Base-by-base conservation (phyloP, 2,329 filamentous ascomycete genomes). In the Immersiporthe knoxdaviesiana region DNA sequence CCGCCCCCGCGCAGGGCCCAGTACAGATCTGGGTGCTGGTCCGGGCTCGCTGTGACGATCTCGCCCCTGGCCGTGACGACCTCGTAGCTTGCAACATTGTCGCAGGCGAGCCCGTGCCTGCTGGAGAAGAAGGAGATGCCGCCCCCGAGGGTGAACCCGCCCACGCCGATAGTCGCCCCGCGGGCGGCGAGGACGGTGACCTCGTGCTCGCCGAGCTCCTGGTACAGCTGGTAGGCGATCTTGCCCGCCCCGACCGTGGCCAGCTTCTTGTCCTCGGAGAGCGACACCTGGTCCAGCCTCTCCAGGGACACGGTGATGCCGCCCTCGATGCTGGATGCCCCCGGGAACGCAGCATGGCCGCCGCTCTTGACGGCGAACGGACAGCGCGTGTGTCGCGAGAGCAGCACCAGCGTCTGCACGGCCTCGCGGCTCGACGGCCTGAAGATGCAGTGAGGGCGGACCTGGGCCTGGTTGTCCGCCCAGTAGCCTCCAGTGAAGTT, bases 21-120 rank as follows among this genome's bases (percentile, higher is more conserved):
- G 77, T 84, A 88, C 2, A 90, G 78, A 66, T 88, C 86, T 0
- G 79, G 70, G 68, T 87, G 80, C 30, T 82, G 72, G 2, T 77
- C 75, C 3, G 74, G 76, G 11, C 78, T 81, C 3, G 83, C 85
- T 1, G 77, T 58, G 54, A 58, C 54, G 54, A 58, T 58, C 32
- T 59, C 56, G 6, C 30, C 30, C 6, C 24, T 59, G 56, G 56
- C 83, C 7, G 30, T 59, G 30, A 59, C 30, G 18, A 59, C 56
- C 37, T 63, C 24, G 41, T 63, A 69, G n/a, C 68, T 67, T 1
- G 59, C 68, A 18, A 69, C 59, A 44, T 63, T 67, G 24, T 67
- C 64, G 12, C 67, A 68, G 14, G 63, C 63, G 2, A 54, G 52
- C 30, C 67, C 67, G 8, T 66, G n/a, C 7, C 59, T 30, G 21